These are phyloP conservation scores for Diplodia seriata DNA, from an alignment of 2,329 filamentous ascomycete species.

Conservation along the genomic window DNA sequence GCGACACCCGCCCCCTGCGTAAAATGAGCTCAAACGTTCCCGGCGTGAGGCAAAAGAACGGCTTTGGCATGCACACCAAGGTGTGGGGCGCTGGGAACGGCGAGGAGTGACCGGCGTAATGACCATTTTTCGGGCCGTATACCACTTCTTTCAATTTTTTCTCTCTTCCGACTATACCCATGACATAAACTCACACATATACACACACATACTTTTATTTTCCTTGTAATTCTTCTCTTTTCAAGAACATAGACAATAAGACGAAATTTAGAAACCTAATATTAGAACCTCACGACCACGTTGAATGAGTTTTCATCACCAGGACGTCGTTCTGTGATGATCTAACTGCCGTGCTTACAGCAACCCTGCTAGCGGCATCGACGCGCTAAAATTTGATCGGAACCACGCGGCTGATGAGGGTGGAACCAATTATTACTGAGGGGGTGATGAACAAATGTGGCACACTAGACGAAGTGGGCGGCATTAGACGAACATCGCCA, in stretches of 20 bases:
- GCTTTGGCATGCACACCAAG: slow-evolving; percentile 20
- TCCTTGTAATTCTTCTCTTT: background rate
- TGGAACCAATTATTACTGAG: no score
- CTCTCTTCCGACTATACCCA: background rate
- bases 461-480: no score
- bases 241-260: background rate
- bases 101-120: background rate
- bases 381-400: no score
- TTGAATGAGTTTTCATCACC: no score
- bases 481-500: no score
- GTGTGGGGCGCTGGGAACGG: slow-evolving; percentile 3
- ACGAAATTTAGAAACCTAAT: background rate
- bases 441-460: no score
- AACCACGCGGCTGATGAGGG: no score
- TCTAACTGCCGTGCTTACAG: no score
- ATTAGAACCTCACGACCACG: background rate
- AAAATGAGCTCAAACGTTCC: slow-evolving; percentile 12
- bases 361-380: no score
- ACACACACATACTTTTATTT: background rate
- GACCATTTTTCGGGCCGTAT: background rate
- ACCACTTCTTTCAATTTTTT: background rate
- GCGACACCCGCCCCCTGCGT: slow-evolving; percentile 7
- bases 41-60: slow-evolving; percentile 6
- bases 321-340: no score
- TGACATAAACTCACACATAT: background rate